phyloP scores from a whole-genome alignment of 495 filamentous ascomycete genomes.

The Achaetomiella virescens region DNA sequence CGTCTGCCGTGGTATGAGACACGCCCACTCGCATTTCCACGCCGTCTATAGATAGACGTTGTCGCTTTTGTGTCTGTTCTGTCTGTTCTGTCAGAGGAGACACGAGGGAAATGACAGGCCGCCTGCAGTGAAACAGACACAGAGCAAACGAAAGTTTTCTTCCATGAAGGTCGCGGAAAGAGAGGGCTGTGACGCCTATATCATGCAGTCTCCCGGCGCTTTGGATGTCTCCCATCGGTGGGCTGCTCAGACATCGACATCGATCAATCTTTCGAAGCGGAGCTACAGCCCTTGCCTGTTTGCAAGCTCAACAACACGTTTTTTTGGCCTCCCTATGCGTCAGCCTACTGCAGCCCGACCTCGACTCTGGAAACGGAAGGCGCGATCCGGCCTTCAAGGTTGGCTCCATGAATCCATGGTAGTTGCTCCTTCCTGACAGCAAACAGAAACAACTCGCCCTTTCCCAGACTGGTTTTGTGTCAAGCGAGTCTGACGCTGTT shows the following conservation, averaged over 20 bases:
- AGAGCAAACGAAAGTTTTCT: constrained; percentile 5
- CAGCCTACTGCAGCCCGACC: background rate
- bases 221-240: background rate
- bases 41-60: too few species aligned
- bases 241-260: background rate
- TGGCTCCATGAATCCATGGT: too few species aligned
- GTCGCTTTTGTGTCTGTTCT: background rate
- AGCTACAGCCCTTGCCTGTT: background rate
- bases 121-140: constrained; percentile 7
- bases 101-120: constrained; percentile 17
- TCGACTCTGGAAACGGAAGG: too few species aligned
- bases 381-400: too few species aligned
- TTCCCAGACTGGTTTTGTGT: too few species aligned
- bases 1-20: background rate
- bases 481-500: too few species aligned
- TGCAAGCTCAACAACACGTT: too few species aligned
- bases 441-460: too few species aligned
- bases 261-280: background rate
- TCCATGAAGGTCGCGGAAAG: background rate
- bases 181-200: constrained; percentile 2
- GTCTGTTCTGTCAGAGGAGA: background rate
- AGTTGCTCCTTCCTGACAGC: too few species aligned
- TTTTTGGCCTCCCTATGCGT: background rate
- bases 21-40: too few species aligned
- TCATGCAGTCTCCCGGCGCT: constrained; percentile 12